Conservation (phyloP, 192 early-diverging fungal species). For the Chytriomyces sp. region DNA sequence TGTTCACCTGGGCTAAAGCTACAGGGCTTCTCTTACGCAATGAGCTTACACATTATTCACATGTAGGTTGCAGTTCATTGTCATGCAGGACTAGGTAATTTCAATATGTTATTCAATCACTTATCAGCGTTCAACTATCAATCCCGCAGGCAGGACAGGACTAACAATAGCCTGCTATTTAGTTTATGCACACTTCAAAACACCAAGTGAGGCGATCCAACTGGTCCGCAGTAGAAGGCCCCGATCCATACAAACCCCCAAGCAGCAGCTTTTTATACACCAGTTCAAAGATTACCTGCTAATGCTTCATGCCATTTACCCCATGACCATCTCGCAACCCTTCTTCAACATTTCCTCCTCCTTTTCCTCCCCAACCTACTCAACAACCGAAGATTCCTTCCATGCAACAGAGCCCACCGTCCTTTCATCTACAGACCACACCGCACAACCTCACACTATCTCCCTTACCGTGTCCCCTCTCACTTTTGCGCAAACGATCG, state of each 20-base stretch:
- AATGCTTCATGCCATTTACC: slow-evolving; percentile 34
- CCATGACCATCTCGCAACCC: slow-evolving; percentile 24
- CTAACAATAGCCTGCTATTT: slow-evolving; percentile 55
- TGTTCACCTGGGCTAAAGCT: no score
- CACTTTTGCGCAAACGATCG: slow-evolving; percentile 29
- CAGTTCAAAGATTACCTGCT: slow-evolving; percentile 41
- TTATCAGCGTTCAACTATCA: neutral
- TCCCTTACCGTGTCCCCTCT: slow-evolving; percentile 12
- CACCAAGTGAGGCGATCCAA: slow-evolving; percentile 38
- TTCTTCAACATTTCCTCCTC: no score
- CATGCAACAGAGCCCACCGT: no score
- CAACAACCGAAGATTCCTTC: no score
- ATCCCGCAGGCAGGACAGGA: slow-evolving; percentile 47
- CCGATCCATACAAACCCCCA: slow-evolving; percentile 47
- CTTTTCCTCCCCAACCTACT: no score
- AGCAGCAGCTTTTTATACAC: slow-evolving; percentile 44
- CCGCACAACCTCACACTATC: no score
- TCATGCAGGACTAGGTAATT: slow-evolving; percentile 50
- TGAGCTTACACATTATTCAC: no score
- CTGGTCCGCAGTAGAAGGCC: slow-evolving; percentile 35
- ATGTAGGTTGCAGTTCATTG: slow-evolving; percentile 52
- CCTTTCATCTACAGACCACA: no score
- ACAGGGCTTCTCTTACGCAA: neutral
- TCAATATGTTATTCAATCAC: neutral
- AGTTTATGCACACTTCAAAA: slow-evolving; percentile 37